A percentile compares a stretch with the other conserved stretches of the same genome.
These are phyloP conservation scores for Cylindrodendrum hubeiense DNA, from an alignment of 2,329 filamentous ascomycete genomes.

Conservation along the genomic window DNA sequence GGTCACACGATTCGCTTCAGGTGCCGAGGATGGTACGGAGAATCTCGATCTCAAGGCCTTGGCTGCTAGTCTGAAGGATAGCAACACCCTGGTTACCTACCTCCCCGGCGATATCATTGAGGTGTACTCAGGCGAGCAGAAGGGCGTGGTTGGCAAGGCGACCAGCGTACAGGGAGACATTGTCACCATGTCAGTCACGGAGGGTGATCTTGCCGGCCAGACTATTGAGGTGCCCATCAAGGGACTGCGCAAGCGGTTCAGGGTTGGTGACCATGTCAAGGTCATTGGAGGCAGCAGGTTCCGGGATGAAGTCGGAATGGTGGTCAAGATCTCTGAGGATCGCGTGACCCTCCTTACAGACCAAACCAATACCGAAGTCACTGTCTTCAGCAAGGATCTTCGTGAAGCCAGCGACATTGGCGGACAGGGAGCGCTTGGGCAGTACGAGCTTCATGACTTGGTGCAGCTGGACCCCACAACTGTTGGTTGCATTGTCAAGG, in stretches of 20 bases:
- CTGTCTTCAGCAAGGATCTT: conserved; percentile 97
- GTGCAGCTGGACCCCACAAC: conserved; percentile 94
- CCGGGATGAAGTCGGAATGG: conserved; percentile 95
- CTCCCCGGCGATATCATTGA: conserved; percentile 96
- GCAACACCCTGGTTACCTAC: conserved; percentile 84
- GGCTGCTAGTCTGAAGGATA: conserved; percentile 89
- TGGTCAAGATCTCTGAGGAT: conserved; percentile 93
- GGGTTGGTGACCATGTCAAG: conserved; percentile 96
- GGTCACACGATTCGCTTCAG: conserved; percentile 92
- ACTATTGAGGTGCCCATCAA: conserved; percentile 93
- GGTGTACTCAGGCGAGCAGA: conserved; percentile 95
- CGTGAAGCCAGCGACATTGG: conserved; percentile 93
- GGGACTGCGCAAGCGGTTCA: conserved; percentile 92
- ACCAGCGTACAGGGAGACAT: conserved; percentile 92
- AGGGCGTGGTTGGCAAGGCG: conserved; percentile 87
- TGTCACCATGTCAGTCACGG: conserved; percentile 86
- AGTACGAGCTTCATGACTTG: conserved; percentile 92
- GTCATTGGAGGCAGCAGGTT: conserved; percentile 97
- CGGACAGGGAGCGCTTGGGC: conserved; percentile 84
- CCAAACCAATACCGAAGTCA: conserved; percentile 92
- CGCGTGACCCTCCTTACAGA: conserved; percentile 94
- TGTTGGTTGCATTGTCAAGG: conserved; percentile 93
- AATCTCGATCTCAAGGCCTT: conserved; percentile 93
- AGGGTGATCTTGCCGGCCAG: conserved; percentile 85
- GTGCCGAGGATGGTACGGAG: conserved; percentile 90